These are phyloP conservation scores for Backusella tarrabulga DNA, from an alignment of 192 early-diverging fungal species.

Conservation along the genomic window DNA sequence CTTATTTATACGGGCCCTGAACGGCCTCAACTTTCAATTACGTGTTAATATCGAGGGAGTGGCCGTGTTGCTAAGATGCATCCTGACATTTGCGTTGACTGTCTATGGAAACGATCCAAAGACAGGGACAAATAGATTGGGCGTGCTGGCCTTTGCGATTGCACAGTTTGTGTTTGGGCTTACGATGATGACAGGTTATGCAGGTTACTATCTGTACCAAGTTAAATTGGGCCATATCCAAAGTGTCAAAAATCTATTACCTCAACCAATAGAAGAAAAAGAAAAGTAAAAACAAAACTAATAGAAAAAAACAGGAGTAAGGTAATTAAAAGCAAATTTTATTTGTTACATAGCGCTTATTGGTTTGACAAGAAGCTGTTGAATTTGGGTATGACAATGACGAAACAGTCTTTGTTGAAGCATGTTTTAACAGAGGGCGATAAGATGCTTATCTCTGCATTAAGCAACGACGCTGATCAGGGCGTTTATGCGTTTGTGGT, in stretches of 20 bases:
- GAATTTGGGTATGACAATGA: constrained; percentile 74
- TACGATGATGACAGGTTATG: constrained; percentile 59
- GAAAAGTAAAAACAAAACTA: not conserved
- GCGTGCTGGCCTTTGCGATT: constrained; percentile 75
- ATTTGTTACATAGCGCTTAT: constrained; percentile 24
- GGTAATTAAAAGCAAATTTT: not conserved
- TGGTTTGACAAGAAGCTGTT: constrained; percentile 64
- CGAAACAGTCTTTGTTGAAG: constrained; percentile 88
- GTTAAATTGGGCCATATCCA: constrained; percentile 8
- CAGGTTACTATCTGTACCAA: constrained; percentile 44
- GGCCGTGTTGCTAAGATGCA: constrained; percentile 75
- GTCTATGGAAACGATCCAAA: constrained; percentile 42
- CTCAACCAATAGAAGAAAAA: not conserved
- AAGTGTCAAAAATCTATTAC: not conserved
- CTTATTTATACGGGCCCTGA: constrained; percentile 72
- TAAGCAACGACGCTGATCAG: constrained; percentile 56
- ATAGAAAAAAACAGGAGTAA: not conserved
- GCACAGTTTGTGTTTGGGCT: constrained; percentile 76
- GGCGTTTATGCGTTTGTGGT: constrained; percentile 84
- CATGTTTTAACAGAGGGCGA: constrained; percentile 96
- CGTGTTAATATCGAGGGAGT: constrained; percentile 81
- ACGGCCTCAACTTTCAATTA: constrained; percentile 69
- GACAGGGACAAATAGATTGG: constrained; percentile 40
- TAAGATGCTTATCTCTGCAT: constrained; percentile 79
- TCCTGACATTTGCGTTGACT: constrained; percentile 64